Evolutionary conservation across 495 filamentous ascomycete species (phyloP).

Genomic region (Penicillium antarcticum): DNA sequence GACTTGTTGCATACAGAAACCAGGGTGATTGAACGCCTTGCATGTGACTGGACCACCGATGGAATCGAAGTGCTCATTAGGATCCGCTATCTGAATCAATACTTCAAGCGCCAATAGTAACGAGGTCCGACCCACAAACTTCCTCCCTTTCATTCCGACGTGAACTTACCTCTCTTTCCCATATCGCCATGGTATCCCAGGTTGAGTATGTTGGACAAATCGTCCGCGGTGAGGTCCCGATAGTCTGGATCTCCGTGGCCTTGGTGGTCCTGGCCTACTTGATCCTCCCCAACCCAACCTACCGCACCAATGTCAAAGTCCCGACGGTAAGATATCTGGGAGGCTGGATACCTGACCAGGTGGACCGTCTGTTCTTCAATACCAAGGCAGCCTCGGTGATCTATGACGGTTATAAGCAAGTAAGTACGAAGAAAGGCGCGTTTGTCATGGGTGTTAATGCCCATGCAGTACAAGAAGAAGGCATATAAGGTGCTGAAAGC

Average conservation of each 20-base stretch:
- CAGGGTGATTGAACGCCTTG: not conserved
- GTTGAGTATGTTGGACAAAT: not conserved
- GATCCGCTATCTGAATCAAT: not conserved
- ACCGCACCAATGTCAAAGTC: not conserved
- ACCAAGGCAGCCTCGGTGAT: not conserved
- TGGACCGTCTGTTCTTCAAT: not conserved
- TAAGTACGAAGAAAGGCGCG: not conserved
- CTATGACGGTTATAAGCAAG: not conserved
- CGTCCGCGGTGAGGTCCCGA: not conserved
- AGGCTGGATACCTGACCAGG: not conserved
- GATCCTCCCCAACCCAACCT: not conserved
- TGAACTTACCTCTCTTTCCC: not conserved
- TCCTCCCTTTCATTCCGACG: not conserved
- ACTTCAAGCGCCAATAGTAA: not conserved
- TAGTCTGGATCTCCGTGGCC: not conserved
- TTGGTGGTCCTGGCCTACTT: not conserved
- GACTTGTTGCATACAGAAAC: not conserved
- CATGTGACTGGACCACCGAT: not conserved
- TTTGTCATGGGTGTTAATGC: not conserved
- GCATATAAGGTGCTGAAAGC: not conserved
- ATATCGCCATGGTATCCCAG: not conserved
- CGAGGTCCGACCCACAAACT: not conserved
- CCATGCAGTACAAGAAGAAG: not conserved
- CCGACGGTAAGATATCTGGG: not conserved
- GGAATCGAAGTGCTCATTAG: not conserved